A percentile compares a stretch with the other conserved stretches of the same genome.
Conservation (phyloP, 768 basidiomycete genomes). For the Macrolepiota albuminosa region DNA sequence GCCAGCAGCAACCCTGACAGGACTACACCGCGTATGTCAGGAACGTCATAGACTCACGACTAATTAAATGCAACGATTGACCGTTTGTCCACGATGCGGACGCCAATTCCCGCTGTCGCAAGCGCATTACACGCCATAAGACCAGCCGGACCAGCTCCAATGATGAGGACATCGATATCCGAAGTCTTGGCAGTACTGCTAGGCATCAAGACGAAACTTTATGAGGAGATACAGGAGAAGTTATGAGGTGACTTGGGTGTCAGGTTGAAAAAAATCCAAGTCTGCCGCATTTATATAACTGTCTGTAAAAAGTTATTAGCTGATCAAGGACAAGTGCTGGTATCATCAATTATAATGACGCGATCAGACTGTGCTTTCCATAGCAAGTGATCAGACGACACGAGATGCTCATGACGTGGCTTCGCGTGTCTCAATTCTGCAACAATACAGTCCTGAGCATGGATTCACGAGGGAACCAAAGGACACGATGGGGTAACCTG, state of each 20-base stretch:
- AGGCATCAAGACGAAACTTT: constrained; percentile 15
- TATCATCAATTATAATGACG: background rate
- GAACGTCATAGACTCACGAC: background rate
- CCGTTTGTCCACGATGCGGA: constrained; percentile 60
- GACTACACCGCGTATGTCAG: constrained; percentile 24
- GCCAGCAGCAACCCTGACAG: constrained; percentile 44
- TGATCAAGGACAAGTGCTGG: background rate
- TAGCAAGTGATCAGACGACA: constrained; percentile 5
- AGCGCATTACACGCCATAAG: constrained; percentile 69
- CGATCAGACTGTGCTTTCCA: background rate
- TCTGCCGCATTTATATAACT: background rate
- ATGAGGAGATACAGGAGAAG: background rate
- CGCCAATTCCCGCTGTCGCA: constrained; percentile 49
- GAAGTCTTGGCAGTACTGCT: constrained; percentile 25
- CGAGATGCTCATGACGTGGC: background rate
- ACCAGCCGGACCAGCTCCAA: constrained; percentile 59
- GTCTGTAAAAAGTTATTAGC: background rate
- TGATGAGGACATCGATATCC: constrained; percentile 54
- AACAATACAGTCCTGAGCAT: constrained; percentile 1
- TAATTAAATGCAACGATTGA: constrained; percentile 14
- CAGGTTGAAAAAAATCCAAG: no score
- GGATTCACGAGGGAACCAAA: constrained; percentile 10
- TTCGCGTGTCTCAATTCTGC: background rate
- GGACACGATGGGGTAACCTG: background rate
- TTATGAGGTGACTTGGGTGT: background rate